Conservation (phyloP, 164 flowering plant genomes). For the Nymphaea thermarum region DNA sequence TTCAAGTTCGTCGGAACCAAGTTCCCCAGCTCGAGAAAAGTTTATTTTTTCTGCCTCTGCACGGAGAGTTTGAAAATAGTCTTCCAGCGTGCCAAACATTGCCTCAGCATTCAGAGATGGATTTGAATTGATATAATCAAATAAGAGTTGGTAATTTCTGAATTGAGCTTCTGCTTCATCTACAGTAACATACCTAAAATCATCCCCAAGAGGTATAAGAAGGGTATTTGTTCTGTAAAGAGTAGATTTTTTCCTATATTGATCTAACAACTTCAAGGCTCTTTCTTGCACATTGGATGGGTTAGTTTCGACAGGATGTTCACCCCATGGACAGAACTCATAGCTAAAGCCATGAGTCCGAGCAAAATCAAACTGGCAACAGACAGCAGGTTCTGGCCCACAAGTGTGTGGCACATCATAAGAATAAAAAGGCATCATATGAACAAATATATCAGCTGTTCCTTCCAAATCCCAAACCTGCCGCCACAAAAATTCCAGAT, state of each 20-base stretch:
- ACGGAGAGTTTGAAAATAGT: slow-evolving; percentile 79
- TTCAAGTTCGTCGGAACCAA: slow-evolving; percentile 64
- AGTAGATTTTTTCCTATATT: slow-evolving; percentile 83
- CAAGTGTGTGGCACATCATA: slow-evolving; percentile 98
- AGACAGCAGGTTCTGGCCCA: slow-evolving; percentile 97
- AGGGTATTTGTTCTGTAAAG: slow-evolving; percentile 88
- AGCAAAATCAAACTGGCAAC: slow-evolving; percentile 99
- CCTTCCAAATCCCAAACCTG: slow-evolving; percentile 94
- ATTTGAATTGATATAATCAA: slow-evolving; percentile 84
- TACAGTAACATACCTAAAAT: slow-evolving; percentile 72
- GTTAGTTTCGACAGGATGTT: slow-evolving; percentile 65
- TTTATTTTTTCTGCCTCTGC: slow-evolving; percentile 85
- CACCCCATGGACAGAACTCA: slow-evolving; percentile 85
- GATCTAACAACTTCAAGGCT: slow-evolving; percentile 71
- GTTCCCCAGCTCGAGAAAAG: slow-evolving; percentile 68
- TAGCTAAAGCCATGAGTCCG: slow-evolving; percentile 55
- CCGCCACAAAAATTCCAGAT: slow-evolving; percentile 90
- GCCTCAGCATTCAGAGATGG: slow-evolving; percentile 78
- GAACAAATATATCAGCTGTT: slow-evolving; percentile 93
- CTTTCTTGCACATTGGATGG: slow-evolving; percentile 74
- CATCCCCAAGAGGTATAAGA: slow-evolving; percentile 95
- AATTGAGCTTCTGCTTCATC: slow-evolving; percentile 98
- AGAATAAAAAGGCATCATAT: slow-evolving; percentile 99
- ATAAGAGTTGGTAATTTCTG: slow-evolving; percentile 76
- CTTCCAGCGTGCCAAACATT: slow-evolving; percentile 91